phyloP scores from a whole-genome alignment of 306 rosid genomes.

The Geum urbanum region DNA sequence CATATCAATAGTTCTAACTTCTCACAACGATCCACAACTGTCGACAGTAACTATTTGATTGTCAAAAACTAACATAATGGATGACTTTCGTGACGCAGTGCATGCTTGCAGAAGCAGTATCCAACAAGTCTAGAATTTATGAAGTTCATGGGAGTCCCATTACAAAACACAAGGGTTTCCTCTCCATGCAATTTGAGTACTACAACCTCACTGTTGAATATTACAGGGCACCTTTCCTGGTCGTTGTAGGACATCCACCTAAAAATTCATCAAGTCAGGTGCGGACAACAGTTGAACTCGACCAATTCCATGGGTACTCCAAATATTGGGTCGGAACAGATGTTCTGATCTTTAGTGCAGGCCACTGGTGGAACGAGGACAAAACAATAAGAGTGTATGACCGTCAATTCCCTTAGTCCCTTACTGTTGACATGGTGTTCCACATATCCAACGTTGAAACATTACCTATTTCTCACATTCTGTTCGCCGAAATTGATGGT shows the following conservation, averaged over 20 bases:
- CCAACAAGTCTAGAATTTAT: conserved; percentile 59
- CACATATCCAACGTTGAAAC: too few relatives aligned
- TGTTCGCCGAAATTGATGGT: background rate
- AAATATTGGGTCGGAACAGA: conserved; percentile 59
- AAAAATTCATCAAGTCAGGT: conserved; percentile 36
- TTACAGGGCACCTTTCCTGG: conserved; percentile 72
- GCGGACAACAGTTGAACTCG: conserved; percentile 38
- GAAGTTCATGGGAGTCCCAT: conserved; percentile 76
- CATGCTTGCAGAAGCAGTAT: conserved; percentile 62
- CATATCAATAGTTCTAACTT: background rate
- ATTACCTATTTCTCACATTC: background rate
- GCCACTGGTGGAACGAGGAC: conserved; percentile 84
- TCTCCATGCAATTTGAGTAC: conserved; percentile 53
- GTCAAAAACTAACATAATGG: background rate
- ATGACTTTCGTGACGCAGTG: conserved; percentile 33
- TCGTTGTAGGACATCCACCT: conserved; percentile 54
- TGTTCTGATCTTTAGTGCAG: conserved; percentile 66
- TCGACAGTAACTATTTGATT: background rate
- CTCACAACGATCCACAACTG: background rate
- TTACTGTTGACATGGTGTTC: too few relatives aligned
- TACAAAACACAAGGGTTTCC: conserved; percentile 74
- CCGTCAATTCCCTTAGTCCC: background rate
- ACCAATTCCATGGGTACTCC: conserved; percentile 65
- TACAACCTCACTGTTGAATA: conserved; percentile 79
- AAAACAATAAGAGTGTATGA: conserved; percentile 55